These are phyloP conservation scores for Aspergillus ruber DNA, from an alignment of 2,329 filamentous ascomycete species.

Conservation along the genomic window DNA sequence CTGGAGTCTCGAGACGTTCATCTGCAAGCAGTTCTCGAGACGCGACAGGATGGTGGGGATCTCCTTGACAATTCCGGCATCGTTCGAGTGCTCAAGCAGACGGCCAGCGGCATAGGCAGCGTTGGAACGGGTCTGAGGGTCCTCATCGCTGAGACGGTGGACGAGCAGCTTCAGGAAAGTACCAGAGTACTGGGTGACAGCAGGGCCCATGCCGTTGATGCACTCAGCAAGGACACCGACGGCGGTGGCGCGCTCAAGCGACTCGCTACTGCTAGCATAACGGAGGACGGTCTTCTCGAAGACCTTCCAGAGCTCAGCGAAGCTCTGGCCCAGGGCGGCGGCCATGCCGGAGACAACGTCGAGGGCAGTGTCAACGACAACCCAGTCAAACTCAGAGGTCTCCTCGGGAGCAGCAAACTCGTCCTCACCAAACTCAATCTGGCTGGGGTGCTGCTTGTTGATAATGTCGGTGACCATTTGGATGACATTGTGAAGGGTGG, in stretches of 20 bases:
- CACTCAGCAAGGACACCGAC: conserved; percentile 91
- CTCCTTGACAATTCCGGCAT: conserved; percentile 63
- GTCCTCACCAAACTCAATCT: conserved; percentile 79
- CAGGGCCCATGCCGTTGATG: conserved; percentile 72
- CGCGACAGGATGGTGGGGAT: conserved; percentile 75
- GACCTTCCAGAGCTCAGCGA: conserved; percentile 87
- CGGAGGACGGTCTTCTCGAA: conserved; percentile 89
- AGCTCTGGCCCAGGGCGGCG: conserved; percentile 71
- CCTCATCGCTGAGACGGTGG: conserved; percentile 82
- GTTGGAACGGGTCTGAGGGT: conserved; percentile 89
- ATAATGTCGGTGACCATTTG: conserved; percentile 72
- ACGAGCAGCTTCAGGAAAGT: conserved; percentile 72
- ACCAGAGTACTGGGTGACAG: conserved; percentile 74
- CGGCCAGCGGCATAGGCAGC: conserved; percentile 87
- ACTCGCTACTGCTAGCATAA: conserved; percentile 78
- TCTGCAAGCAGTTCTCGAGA: conserved; percentile 76
- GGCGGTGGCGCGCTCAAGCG: conserved; percentile 79
- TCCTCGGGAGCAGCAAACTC: conserved; percentile 67
- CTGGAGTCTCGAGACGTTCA: conserved; percentile 70
- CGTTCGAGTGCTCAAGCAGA: conserved; percentile 71
- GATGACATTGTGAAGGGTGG: conserved; percentile 68
- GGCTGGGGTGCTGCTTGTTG: conserved; percentile 84
- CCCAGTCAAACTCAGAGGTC: conserved; percentile 94
- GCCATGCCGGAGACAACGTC: conserved; percentile 84
- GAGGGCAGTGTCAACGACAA: conserved; percentile 87